These are phyloP conservation scores for Pseudocercospora cruenta DNA, from an alignment of 2,329 filamentous ascomycete species.

Conservation along the genomic window DNA sequence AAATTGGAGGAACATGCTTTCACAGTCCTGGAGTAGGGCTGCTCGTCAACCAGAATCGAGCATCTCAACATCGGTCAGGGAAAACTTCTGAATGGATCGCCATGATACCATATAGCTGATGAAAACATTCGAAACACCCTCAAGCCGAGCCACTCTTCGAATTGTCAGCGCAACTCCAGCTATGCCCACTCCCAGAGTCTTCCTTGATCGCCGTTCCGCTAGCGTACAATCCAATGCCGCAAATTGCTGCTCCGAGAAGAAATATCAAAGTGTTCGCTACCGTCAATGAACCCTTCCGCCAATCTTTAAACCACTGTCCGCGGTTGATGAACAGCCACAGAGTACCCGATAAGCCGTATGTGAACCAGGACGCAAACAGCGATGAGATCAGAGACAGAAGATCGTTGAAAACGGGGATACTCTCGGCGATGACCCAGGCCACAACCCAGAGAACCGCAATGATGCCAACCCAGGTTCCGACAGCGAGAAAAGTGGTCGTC, in stretches of 20 bases:
- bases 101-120: neutral
- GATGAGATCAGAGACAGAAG: slow-evolving; percentile 64
- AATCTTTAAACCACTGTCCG: slow-evolving; percentile 46
- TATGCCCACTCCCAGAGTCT: slow-evolving; percentile 17
- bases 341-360: slow-evolving; percentile 22
- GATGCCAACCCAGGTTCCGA: slow-evolving; percentile 63
- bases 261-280: slow-evolving; percentile 49
- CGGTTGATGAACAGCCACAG: slow-evolving; percentile 49
- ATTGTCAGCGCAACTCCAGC: slow-evolving; percentile 27
- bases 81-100: neutral
- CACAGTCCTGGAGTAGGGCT: neutral
- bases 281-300: slow-evolving; percentile 48
- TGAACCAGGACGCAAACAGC: slow-evolving; percentile 69
- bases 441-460: slow-evolving; percentile 62
- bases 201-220: slow-evolving; percentile 29
- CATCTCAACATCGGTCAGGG: neutral
- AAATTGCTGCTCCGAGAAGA: slow-evolving; percentile 32
- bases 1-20: too few species aligned
- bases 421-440: slow-evolving; percentile 69
- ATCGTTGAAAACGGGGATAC: slow-evolving; percentile 71
- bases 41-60: neutral
- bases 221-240: slow-evolving; percentile 35
- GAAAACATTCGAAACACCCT: neutral
- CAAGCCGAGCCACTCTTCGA: slow-evolving; percentile 6
- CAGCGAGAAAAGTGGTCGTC: slow-evolving; percentile 44